These are phyloP conservation scores for Voacanga thouarsii DNA, from an alignment of 257 asterid species.

Conservation along the genomic window DNA sequence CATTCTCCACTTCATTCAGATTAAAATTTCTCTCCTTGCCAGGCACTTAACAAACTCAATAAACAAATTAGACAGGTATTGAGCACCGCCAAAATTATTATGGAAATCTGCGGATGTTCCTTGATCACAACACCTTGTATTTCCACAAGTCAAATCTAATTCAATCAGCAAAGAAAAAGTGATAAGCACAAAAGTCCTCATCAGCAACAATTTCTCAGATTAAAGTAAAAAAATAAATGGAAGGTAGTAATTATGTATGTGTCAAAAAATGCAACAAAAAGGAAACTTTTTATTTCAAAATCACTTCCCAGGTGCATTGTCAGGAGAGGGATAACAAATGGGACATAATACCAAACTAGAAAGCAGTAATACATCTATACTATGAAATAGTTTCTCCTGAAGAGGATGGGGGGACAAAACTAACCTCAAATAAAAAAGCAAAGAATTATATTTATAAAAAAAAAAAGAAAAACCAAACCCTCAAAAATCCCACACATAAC, in stretches of 20 bases:
- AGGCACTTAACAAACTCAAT: neutral
- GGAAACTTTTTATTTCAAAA: no score
- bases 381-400: neutral
- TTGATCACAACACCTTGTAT: neutral
- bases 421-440: neutral
- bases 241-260: no score
- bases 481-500: neutral
- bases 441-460: no score
- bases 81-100: neutral
- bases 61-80: neutral
- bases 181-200: no score
- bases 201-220: no score
- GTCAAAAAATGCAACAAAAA: no score
- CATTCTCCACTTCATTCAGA: neutral
- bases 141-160: neutral
- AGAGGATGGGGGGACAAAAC: neutral
- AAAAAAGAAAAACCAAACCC: neutral
- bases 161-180: neutral
- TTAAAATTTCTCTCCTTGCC: neutral
- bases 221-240: no score
- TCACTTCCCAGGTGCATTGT: neutral
- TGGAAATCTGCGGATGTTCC: neutral
- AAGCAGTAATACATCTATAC: neutral
- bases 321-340: neutral
- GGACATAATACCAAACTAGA: neutral